Base-by-base conservation (phyloP, 441 rosid species). In the Gossypium gossypioides region DNA sequence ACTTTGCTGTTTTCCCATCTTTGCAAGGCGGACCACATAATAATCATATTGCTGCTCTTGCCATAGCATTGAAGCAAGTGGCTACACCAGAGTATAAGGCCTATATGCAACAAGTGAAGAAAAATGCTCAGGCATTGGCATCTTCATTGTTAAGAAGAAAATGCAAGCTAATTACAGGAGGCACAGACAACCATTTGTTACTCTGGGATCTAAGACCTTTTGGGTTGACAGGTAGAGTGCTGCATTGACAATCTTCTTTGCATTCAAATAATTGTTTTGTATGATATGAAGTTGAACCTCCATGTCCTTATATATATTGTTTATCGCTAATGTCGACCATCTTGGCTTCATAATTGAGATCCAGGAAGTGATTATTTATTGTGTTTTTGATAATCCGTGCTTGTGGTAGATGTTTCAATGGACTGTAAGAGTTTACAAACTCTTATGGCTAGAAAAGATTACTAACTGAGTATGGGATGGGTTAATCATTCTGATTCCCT, bases 11-110 rank as follows among this genome's bases (percentile, higher is more conserved):
- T 54, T 88, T 86, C 72, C 92, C 92, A 71, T 86, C 90, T 6
- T 71, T 85, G 63, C 92, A 88, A 82, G 92, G 92, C 2, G 92
- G 92, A 0, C 89, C 92, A 3, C 92, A 88, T 74, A 88, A 88
- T 72, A 88, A 86, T 77, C 92, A 88, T 72, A 88, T 85, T 71
- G 89, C 92, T 76, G 92, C 92, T 40, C 86, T 88, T 76, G 89
- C 90, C 48, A 78, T 86, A 75, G 92, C 92, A 62, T 84, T 88
- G 51, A 88, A 82, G 77, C 92, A 88, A 82, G 92, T 80, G 6
- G 86, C 84, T 40, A 79, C 90, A 13, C 87, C 84, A 6, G 89
- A 81, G 79, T 88, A 71, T 74, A 82, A 80, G 72, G 69, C 81
- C 50, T 86, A 88, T 74, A 88, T 88, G 82, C 86, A 79, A 34